A percentile compares a stretch with the other conserved stretches of the same genome.
Evolutionary conservation across 2,329 filamentous ascomycete species (phyloP).

Genomic region (Fusarium verticillioides): DNA sequence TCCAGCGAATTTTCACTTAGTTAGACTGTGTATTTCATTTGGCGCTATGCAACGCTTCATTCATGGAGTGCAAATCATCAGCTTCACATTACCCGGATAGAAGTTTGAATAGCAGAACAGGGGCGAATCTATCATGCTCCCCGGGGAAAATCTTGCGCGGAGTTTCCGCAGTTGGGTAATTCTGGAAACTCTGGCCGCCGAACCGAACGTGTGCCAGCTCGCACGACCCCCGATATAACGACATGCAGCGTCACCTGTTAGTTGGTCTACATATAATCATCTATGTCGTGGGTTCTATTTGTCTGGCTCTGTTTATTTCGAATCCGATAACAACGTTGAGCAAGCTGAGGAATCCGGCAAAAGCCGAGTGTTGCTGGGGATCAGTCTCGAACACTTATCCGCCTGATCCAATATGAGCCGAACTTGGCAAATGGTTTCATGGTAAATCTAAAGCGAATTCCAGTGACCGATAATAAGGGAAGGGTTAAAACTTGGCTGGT

Average conservation of each 20-base stretch:
- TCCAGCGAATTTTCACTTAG: not conserved
- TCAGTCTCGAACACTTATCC: conserved; percentile 13
- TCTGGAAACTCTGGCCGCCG: conserved; percentile 18
- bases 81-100: not conserved
- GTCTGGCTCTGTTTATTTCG: conserved; percentile 4
- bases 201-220: conserved; percentile 10
- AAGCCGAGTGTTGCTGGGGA: not conserved
- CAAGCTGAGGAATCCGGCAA: conserved; percentile 2
- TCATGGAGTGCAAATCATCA: conserved; percentile 12
- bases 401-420: conserved; percentile 2
- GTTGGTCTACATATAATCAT: not conserved
- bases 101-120: not conserved
- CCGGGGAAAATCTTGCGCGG: conserved; percentile 18
- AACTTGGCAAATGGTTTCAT: not conserved
- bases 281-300: not conserved
- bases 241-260: conserved; percentile 8
- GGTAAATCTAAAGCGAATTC: conserved; percentile 12
- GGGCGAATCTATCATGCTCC: conserved; percentile 22
- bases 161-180: conserved; percentile 28
- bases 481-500: conserved; percentile 1
- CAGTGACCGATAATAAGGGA: not conserved
- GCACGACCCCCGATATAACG: not conserved
- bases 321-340: not conserved
- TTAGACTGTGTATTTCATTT: not conserved
- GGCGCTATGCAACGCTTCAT: not conserved